phyloP scores from a whole-genome alignment of 2,329 filamentous ascomycete species.

The Arthrocladium fulminans region DNA sequence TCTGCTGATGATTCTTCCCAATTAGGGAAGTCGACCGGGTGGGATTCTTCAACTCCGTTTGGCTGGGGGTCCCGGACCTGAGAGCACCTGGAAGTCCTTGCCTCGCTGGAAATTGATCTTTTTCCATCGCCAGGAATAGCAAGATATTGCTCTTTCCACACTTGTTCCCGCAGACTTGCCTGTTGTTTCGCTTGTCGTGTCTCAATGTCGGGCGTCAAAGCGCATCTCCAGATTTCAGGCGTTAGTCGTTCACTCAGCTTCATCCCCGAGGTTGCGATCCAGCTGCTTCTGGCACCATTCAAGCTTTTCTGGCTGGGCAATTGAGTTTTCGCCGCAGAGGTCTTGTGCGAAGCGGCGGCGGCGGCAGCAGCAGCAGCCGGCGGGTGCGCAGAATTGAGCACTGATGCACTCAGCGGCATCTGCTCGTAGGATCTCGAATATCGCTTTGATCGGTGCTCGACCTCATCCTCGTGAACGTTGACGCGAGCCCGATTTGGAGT shows the following conservation, averaged over 20 bases:
- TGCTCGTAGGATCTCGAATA: slow-evolving; percentile 1
- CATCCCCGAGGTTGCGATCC: too few species aligned
- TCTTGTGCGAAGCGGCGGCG: background rate
- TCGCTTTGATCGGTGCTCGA: background rate
- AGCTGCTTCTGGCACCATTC: too few species aligned
- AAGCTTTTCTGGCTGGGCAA: too few species aligned
- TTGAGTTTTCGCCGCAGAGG: background rate
- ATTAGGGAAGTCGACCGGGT: slow-evolving; percentile 29
- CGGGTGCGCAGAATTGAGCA: background rate
- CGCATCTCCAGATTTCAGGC: background rate
- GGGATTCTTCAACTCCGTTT: slow-evolving; percentile 38
- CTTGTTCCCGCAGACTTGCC: background rate
- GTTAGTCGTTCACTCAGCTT: background rate
- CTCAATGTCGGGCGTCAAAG: background rate
- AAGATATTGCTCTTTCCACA: background rate
- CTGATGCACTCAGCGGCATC: background rate
- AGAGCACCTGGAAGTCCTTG: background rate
- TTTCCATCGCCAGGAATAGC: background rate
- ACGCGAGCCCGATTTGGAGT: background rate
- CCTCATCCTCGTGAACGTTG: background rate
- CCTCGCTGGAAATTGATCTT: background rate
- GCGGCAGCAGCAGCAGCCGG: background rate
- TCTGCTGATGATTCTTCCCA: background rate
- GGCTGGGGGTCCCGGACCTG: background rate
- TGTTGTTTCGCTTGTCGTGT: background rate